Base-by-base conservation (phyloP, 2,329 filamentous ascomycete genomes). In the Delphinella strobiligena region DNA sequence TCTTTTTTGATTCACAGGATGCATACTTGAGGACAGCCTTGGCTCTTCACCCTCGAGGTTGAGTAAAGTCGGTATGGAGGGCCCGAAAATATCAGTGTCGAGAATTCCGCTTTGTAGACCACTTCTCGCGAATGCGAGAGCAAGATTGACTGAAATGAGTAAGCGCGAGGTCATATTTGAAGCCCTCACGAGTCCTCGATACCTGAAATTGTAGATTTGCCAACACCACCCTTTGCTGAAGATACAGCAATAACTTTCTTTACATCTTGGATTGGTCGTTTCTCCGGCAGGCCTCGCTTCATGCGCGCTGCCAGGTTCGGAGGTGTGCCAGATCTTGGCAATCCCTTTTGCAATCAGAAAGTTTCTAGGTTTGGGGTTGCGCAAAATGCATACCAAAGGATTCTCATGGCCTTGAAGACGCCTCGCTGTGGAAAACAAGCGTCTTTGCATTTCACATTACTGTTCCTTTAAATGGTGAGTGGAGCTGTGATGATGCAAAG, bases 201-300 rank as follows among this genome's bases (percentile, higher is more conserved):
- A 84, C 84, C 82, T 43, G 89, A 80, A 33, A 96, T 78, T 5
- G 91, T 98, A 50, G 86, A 94, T 59, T 98, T 98, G 1, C 91
- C 91, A 1, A 98, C 91, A n/a, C 91, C 91, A 2, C 91, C 91
- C 57, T 98, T 98, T 11, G 91, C 91, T 1, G 88, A 96, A 3
- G 87, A 94, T 11, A 98, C 85, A n/a, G 88, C 87, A 43, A 98
- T 76, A n/a, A 95, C 78, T 58, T 93, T 94, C 48, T 78, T 74
- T 17, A 98, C 89, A 57, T 88, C 78, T 18, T 74, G 73, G 50
- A 98, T 93, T 50, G 75, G 78, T 48, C 85, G 75, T 53, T 82
- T 80, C 51, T 86, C 75, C 0, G 91, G 89, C 9, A 93, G 71
- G 17, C 85, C 84, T 38, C 84, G 77, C 62, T 85, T 82, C 68